These are phyloP conservation scores for Morella rubra DNA, from an alignment of 306 rosid species.

Conservation along the genomic window DNA sequence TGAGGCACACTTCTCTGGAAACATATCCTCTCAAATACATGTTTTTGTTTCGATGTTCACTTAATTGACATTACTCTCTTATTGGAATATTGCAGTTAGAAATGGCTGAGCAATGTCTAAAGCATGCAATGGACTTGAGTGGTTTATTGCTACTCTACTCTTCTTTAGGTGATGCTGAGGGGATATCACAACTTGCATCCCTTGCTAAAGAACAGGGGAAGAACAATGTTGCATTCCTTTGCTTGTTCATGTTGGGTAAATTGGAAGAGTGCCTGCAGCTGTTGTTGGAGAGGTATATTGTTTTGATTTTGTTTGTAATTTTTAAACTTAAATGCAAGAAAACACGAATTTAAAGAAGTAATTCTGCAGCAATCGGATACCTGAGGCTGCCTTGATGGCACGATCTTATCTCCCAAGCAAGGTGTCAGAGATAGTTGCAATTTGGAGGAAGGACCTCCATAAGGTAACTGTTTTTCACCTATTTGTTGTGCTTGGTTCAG, in stretches of 20 bases:
- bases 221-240: constrained; percentile 95
- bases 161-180: constrained; percentile 97
- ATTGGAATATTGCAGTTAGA: constrained; percentile 71
- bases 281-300: constrained; percentile 82
- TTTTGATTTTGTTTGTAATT: constrained; percentile 10
- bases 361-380: constrained; percentile 87
- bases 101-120: constrained; percentile 96
- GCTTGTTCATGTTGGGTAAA: constrained; percentile 92
- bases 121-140: constrained; percentile 92
- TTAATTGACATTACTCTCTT: constrained; percentile 9
- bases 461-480: constrained; percentile 51
- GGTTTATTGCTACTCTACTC: constrained; percentile 95
- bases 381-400: constrained; percentile 99
- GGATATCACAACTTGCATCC: constrained; percentile 75
- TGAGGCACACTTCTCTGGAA: neutral
- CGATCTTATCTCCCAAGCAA: constrained; percentile 99
- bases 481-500: neutral
- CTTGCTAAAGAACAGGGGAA: constrained; percentile 99
- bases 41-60: neutral
- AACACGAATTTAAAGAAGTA: constrained; percentile 9
- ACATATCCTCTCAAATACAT: neutral
- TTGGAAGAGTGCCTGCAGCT: constrained; percentile 96
- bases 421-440: constrained; percentile 92
- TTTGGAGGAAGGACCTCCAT: constrained; percentile 92
- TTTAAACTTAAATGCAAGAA: constrained; percentile 14